These are phyloP conservation scores for Phyllosticta citriasiana DNA, from an alignment of 2,329 filamentous ascomycete genomes.

Conservation along the genomic window DNA sequence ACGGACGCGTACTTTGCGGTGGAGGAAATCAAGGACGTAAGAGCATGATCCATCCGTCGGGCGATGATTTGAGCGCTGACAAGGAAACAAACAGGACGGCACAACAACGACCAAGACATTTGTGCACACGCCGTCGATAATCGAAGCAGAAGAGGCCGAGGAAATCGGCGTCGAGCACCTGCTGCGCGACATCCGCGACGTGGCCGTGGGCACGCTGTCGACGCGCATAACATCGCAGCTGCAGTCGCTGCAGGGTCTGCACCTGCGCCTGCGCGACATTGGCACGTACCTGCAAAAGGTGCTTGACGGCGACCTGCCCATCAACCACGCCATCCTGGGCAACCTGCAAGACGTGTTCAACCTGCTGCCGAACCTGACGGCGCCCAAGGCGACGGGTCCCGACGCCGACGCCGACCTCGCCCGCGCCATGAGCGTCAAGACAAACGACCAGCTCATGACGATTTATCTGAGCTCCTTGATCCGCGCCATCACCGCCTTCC, in stretches of 20 bases:
- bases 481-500: constrained; percentile 95
- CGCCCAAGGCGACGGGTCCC: constrained; percentile 54
- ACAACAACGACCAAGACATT: constrained; percentile 96
- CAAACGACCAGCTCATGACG: constrained; percentile 96
- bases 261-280: constrained; percentile 89
- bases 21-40: constrained; percentile 97
- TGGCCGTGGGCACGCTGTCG: constrained; percentile 91
- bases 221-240: constrained; percentile 96
- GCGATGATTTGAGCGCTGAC: background rate
- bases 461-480: constrained; percentile 97
- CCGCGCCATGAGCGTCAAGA: constrained; percentile 98
- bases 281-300: constrained; percentile 94
- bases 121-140: constrained; percentile 94
- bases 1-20: constrained; percentile 99
- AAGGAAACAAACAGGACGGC: constrained; percentile 58
- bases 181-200: constrained; percentile 93
- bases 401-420: constrained; percentile 69
- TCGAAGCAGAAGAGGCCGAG: constrained; percentile 97
- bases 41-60: constrained; percentile 25
- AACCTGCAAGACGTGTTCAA: constrained; percentile 99
- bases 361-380: constrained; percentile 88
- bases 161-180: constrained; percentile 98
- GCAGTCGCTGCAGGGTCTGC: constrained; percentile 91
- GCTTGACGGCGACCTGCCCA: constrained; percentile 78
- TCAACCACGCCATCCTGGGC: constrained; percentile 94